A percentile compares a stretch with the other conserved stretches of the same genome.
These are phyloP conservation scores for Ephemerocybe angulata DNA, from an alignment of 768 basidiomycete species.

Conservation along the genomic window DNA sequence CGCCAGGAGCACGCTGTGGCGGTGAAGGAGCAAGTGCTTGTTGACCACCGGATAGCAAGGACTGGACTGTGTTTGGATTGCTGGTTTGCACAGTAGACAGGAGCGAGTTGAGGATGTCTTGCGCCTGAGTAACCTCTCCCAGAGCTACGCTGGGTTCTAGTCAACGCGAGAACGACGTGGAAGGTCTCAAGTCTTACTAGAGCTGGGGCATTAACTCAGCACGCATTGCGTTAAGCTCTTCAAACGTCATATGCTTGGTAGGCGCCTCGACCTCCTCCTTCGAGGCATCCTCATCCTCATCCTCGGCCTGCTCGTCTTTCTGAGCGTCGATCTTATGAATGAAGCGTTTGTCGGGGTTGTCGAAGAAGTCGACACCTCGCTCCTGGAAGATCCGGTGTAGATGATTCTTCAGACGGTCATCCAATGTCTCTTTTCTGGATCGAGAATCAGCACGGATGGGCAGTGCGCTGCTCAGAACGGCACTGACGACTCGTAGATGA, in stretches of 20 bases:
- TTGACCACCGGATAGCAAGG: slow-evolving; percentile 20
- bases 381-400: slow-evolving; percentile 69
- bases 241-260: slow-evolving; percentile 59
- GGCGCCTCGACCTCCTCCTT: slow-evolving; percentile 23
- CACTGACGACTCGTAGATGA: slow-evolving; percentile 69
- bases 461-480: neutral
- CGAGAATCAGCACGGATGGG: slow-evolving; percentile 9
- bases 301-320: slow-evolving; percentile 16
- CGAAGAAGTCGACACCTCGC: slow-evolving; percentile 74
- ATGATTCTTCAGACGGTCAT: slow-evolving; percentile 59
- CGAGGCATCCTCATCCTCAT: slow-evolving; percentile 16
- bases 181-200: slow-evolving; percentile 47
- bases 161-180: slow-evolving; percentile 7
- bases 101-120: slow-evolving; percentile 62
- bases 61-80: slow-evolving; percentile 13
- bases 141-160: slow-evolving; percentile 52
- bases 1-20: slow-evolving; percentile 34
- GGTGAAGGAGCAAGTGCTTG: slow-evolving; percentile 16
- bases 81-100: slow-evolving; percentile 32
- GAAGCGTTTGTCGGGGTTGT: slow-evolving; percentile 24
- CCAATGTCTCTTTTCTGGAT: slow-evolving; percentile 51
- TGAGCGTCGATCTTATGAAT: slow-evolving; percentile 12
- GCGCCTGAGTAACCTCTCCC: slow-evolving; percentile 77
- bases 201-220: slow-evolving; percentile 67
- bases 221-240: slow-evolving; percentile 73